Evolutionary conservation across 2,329 filamentous ascomycete species (phyloP), one percentile per base, ranked within the genome.

Genomic region (Atkinsonella hypoxylon): DNA sequence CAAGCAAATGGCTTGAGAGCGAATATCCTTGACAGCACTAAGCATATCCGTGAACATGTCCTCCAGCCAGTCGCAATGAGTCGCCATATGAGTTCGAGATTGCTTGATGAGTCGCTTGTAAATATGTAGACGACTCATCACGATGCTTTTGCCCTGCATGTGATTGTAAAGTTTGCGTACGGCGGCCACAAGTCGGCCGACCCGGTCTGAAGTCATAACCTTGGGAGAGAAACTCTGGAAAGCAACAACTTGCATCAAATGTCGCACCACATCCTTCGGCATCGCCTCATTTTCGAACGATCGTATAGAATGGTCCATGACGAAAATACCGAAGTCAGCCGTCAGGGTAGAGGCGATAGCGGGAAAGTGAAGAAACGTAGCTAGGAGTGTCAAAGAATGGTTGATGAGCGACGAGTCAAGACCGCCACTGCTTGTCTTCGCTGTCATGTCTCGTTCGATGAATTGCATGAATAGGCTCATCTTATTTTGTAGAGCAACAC

Each of bases 31-130:
- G 46, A 89, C 71, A 32, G 72, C 81, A 64, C 88, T 89, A 39
- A 95, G 75, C 75, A 96, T 83, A 47, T 89, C 88, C 18, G 81
- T 81, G 55, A 97, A 82, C 18, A 95, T 71, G 63, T 94, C 85
- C 48, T 85, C 76, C 46, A 96, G 73, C 91, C 93, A 98, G 53
- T 87, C 77, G 2, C 78, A 73, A 50, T 89, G 81, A 22, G 76
- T 69, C 15, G 82, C 68, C 83, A 98, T 95, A 20, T 81, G 71
- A 17, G 73, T 67, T 47, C 78, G 83, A 4, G 82, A 79, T 66
- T 94, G 87, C 53, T 79, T 78, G 22, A 95, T 59, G 2, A 98
- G 72, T 49, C 82, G 83, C 55, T 82, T 81, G 63, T 95, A 96
- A 48, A 95, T 84, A 45, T 81, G 73, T 11, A 95, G 74, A 15